phyloP scores from a whole-genome alignment of 2,329 filamentous ascomycete species.

The Xylogone sp. region DNA sequence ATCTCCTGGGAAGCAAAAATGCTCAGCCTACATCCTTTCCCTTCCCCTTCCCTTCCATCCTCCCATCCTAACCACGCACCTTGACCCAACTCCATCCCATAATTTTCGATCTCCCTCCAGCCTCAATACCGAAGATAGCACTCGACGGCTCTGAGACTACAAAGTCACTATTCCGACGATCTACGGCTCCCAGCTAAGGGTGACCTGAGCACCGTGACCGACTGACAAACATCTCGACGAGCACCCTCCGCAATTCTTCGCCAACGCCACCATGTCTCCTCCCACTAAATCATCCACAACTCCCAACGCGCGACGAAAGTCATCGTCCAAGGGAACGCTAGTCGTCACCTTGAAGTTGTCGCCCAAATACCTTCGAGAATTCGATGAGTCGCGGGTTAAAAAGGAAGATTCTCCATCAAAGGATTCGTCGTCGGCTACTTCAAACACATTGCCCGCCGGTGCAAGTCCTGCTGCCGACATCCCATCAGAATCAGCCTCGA shows the following conservation, averaged over 20 bases:
- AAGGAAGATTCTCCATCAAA: slow-evolving; percentile 36
- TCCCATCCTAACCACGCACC: background rate
- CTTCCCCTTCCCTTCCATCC: background rate
- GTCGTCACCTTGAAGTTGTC: slow-evolving; percentile 52
- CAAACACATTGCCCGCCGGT: slow-evolving; percentile 27
- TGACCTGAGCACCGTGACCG: background rate
- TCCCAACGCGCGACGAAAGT: slow-evolving; percentile 19
- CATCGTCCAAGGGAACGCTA: slow-evolving; percentile 26
- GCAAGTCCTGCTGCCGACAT: slow-evolving; percentile 36
- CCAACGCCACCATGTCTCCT: slow-evolving; percentile 19
- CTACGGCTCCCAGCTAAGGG: background rate
- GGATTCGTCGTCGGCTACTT: slow-evolving; percentile 36
- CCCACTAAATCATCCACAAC: slow-evolving; percentile 15
- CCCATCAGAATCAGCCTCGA: slow-evolving; percentile 55
- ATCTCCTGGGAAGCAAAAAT: background rate
- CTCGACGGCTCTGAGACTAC: background rate
- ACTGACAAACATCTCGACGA: background rate
- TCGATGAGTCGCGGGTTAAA: slow-evolving; percentile 40
- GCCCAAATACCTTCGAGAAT: slow-evolving; percentile 45
- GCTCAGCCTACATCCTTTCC: background rate
- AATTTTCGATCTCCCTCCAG: background rate
- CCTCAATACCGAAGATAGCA: background rate
- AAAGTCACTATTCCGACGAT: background rate
- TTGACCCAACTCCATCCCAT: background rate
- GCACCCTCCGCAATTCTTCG: slow-evolving; percentile 6